Evolutionary conservation across 2,329 filamentous ascomycete species (phyloP).

Genomic region (Cordyceps militaris): DNA sequence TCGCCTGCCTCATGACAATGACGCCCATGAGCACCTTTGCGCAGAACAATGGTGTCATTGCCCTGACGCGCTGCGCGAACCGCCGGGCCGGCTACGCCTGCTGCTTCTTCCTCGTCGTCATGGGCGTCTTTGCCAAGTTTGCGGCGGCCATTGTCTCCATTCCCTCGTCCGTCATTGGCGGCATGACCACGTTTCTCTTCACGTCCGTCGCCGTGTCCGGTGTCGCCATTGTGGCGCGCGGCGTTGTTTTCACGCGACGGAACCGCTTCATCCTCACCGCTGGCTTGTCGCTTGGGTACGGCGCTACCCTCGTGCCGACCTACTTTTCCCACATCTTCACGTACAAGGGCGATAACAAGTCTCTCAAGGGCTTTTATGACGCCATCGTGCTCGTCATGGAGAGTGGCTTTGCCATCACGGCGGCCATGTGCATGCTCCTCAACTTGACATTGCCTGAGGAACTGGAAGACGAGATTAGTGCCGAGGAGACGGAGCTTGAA

Average conservation of each 20-base stretch:
- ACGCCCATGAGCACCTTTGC: conserved; percentile 76
- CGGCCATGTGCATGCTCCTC: conserved; percentile 63
- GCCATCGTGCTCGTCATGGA: conserved; percentile 67
- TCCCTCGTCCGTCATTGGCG: conserved; percentile 57
- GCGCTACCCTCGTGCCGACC: conserved; percentile 56
- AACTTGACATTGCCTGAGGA: conserved; percentile 70
- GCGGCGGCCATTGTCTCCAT: conserved; percentile 73
- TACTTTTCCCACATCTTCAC: conserved; percentile 69
- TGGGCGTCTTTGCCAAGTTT: conserved; percentile 80
- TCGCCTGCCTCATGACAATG: conserved; percentile 71
- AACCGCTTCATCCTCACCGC: conserved; percentile 78
- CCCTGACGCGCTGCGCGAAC: conserved; percentile 74
- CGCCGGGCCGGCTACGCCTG: conserved; percentile 73
- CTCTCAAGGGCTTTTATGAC: conserved; percentile 66
- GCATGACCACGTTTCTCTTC: conserved; percentile 78
- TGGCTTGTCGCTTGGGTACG: conserved; percentile 65
- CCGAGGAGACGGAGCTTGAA: neutral
- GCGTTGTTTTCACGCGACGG: conserved; percentile 66
- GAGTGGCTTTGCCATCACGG: conserved; percentile 69
- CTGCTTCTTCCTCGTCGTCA: conserved; percentile 69
- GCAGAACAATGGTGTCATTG: conserved; percentile 81
- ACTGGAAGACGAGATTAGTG: conserved; percentile 48
- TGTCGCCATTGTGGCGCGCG: conserved; percentile 64
- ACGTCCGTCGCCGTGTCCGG: conserved; percentile 69
- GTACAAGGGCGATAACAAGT: conserved; percentile 60